Evolutionary conservation across 2,329 filamentous ascomycete genomes (phyloP), one percentile per base, ranked within the genome.

Genomic region (Pseudocercospora crystallina): DNA sequence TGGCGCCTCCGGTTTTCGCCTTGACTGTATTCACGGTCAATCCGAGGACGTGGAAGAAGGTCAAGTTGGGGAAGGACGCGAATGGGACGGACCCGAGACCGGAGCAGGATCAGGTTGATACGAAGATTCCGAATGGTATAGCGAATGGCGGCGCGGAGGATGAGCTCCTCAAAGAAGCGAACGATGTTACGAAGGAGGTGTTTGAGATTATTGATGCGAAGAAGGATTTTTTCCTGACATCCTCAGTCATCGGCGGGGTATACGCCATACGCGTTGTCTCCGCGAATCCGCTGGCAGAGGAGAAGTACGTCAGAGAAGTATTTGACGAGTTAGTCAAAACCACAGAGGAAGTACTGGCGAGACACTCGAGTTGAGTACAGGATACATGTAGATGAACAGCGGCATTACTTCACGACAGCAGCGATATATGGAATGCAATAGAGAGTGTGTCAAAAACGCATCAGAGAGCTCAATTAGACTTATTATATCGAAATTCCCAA

Each of bases 241-340:
- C 84, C 36, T 87, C 85, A 1, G 80, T 90, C 4, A 78, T 95
- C 10, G 82, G 81, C 8, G 87, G 83, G 1, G 76, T 83, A 14
- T 89, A 89, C 69, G 85, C 87, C 1, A 95, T 97, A 54, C 79
- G 92, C 0, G 82, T 96, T 33, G 86, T 92, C 15, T 90, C 88
- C 49, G 85, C 81, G 0, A 88, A 87, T 61, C 74, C 80, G 17
- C 75, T 81, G 35, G 82, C 85, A 0, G 84, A 92, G 67, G 85
- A 89, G 70, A 80, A 81, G 64, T 86, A 89, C 68, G 72, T 96
- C 3, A 76, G 82, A 54, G 78, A 77, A 54, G 83, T 90, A 1
- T 95, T 95, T 74, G 81, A 87, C 11, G 80, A 89, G 48, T 67
- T 96, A 33, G 82, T 90, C 1, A 71, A 77, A 56, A 77, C 76